Evolutionary conservation across 2,329 filamentous ascomycete genomes (phyloP), one percentile per base, ranked within the genome.

Genomic region (Trichoderma sp.): DNA sequence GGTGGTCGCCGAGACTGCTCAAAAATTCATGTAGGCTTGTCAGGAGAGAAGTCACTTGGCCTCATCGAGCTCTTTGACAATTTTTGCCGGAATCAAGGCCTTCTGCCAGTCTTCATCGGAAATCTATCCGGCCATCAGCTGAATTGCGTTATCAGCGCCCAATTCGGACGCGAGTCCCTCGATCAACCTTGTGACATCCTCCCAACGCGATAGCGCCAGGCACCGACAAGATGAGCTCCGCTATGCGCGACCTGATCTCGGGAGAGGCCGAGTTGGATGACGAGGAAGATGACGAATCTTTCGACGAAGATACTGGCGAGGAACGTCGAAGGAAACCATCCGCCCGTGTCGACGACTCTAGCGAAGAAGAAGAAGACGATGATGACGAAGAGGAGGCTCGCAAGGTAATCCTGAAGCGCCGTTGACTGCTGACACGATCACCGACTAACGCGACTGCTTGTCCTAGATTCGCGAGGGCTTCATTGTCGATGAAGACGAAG

Each of bases 401-500:
- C 76, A 91, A 90, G 81, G 93, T 96, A 83, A 64, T 3, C 26
- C 26, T 15, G 14, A 15, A 77, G 86, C 51, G 51, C 39, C 24
- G n/a, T 28, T 21, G 3, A 26, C 26, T 28, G 12, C n/a, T n/a
- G 32, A 28, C 47, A 28, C 14, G 24, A 43, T 30, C 30, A 15
- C 11, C 78, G 4, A 32, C 36, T 58, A 32, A 57, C 32, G 28
- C 60, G 47, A 24, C 6, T 14, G n/a, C 28, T 30, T 34, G 4
- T 3, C 9, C 14, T 77, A 97, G 94, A 89, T 97, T 75, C 93
- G 93, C 67, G 94, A 97, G 84, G 95, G 95, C 30, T 99, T 98
- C 83, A 98, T 99, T 75, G 94, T 97, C 74, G 94, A 97, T 78
- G 95, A 97, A 78, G 94, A 95, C 73, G 92, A 94, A 76, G 92